Evolutionary conservation across 2,329 filamentous ascomycete species (phyloP), one percentile per base, ranked within the genome.

Genomic region (Hansfordia pulvinata): DNA sequence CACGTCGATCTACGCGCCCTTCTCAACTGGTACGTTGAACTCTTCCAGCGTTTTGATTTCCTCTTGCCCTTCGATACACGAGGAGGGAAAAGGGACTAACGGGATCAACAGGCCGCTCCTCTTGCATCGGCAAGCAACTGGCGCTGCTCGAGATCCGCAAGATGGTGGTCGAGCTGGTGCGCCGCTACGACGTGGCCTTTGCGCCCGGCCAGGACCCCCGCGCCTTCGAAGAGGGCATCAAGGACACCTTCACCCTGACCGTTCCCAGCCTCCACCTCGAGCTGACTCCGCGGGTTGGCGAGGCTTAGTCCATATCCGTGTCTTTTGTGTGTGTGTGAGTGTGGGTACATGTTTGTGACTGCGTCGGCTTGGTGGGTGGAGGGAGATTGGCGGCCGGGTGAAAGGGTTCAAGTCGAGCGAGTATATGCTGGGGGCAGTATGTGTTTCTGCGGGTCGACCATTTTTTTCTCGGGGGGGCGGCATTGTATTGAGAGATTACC

Each of bases 161-260:
- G 14, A 24, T 34, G 6, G 29, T 27, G 3, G 26, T 26, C 20
- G 25, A 25, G 7, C 26, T 34, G 10, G 20, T 29, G 2, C 19
- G 19, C 4, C 19, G 23, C 8, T 34, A 31, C 6, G n/a, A 34
- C n/a, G 24, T 34, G 4, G 20, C 7, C 5, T 16, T 34, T 9
- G 29, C 32, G 15, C 29, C 32, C 5, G 32, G 32, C 9, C 29
- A 31, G 24, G 25, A 26, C 2, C 26, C 15, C 14, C 17, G 25
- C 17, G 27, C 25, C 3, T 35, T 32, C 15, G 9, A 26, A 10
- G 16, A 23, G 12, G 25, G 25, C 10, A 17, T 32, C 6, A 15
- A 27, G 3, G 32, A 35, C 17, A 28, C 27, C 6, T 35, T 35
- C 20, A 32, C 32, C 5, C n/a, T 30, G 13, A 17, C 27, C n/a